These are phyloP conservation scores for Hypoxylon crocopeplum DNA, from an alignment of 495 filamentous ascomycete genomes.

Conservation along the genomic window DNA sequence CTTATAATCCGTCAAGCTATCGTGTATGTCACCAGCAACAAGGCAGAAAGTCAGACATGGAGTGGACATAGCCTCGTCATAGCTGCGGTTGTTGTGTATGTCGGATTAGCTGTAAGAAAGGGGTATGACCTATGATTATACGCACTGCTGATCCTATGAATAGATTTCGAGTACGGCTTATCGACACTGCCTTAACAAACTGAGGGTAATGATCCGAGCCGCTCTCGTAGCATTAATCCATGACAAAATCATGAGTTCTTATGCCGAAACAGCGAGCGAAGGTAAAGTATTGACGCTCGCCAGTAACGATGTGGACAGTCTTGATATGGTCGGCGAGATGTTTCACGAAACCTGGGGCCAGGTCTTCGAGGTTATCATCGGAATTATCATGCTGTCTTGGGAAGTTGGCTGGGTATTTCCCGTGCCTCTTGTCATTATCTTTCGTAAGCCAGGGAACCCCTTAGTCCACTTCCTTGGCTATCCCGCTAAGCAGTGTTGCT, in stretches of 20 bases:
- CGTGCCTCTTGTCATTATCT: slow-evolving; percentile 62
- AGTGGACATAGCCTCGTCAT: slow-evolving; percentile 64
- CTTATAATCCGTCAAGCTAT: slow-evolving; percentile 64
- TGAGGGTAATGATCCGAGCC: slow-evolving; percentile 65
- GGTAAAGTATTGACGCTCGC: slow-evolving; percentile 67
- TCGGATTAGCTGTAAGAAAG: slow-evolving; percentile 62
- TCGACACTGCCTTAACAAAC: slow-evolving; percentile 62
- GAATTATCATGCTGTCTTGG: slow-evolving; percentile 62
- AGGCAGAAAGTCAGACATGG: slow-evolving; percentile 34
- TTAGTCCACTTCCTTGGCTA: neutral
- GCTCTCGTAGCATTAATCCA: slow-evolving; percentile 67
- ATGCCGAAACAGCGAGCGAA: slow-evolving; percentile 51
- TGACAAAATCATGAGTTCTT: slow-evolving; percentile 55
- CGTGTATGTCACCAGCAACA: slow-evolving; percentile 48
- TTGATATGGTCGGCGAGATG: slow-evolving; percentile 42
- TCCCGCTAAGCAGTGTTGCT: neutral
- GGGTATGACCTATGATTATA: neutral
- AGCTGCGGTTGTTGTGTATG: slow-evolving; percentile 63
- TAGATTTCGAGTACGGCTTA: slow-evolving; percentile 61
- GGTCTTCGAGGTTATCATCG: slow-evolving; percentile 63
- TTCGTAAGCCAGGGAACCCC: slow-evolving; percentile 45
- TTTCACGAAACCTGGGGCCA: slow-evolving; percentile 59
- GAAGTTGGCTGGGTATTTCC: slow-evolving; percentile 63
- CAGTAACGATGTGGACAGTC: slow-evolving; percentile 53
- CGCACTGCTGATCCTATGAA: too few species aligned